Percentiles rank a stretch among this genome's conserved stretches.
phyloP scores from a whole-genome alignment of 257 asterid species.

The Petunia secreta region DNA sequence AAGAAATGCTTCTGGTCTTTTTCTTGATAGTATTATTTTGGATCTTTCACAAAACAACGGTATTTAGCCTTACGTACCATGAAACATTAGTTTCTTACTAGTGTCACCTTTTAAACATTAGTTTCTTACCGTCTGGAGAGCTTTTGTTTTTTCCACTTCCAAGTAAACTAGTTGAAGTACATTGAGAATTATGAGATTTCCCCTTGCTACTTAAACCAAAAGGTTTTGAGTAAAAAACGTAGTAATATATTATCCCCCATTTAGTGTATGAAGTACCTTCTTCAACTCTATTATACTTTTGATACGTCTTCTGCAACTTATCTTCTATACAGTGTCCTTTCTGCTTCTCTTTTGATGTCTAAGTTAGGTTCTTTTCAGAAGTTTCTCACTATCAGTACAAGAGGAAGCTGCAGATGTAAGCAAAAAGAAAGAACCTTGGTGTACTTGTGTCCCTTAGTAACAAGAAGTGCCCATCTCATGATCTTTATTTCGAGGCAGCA shows the following conservation, averaged over 20 bases:
- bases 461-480: conserved; percentile 28
- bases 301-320: neutral
- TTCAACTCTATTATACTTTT: too few species aligned
- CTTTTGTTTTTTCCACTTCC: too few species aligned
- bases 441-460: conserved; percentile 29
- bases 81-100: too few species aligned
- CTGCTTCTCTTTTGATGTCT: neutral
- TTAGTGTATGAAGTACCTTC: neutral
- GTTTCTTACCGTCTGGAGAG: too few species aligned
- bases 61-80: too few species aligned
- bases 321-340: neutral
- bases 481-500: conserved; percentile 35
- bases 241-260: neutral
- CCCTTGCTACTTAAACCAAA: too few species aligned
- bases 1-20: too few species aligned
- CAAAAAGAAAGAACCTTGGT: conserved; percentile 40
- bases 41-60: too few species aligned
- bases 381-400: conserved; percentile 34
- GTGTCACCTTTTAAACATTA: too few species aligned
- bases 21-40: too few species aligned
- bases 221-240: neutral
- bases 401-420: conserved; percentile 47
- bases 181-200: too few species aligned
- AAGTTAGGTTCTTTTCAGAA: neutral
- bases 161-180: too few species aligned